These are phyloP conservation scores for Megacollybia marginata DNA, from an alignment of 768 basidiomycete genomes.

Conservation along the genomic window DNA sequence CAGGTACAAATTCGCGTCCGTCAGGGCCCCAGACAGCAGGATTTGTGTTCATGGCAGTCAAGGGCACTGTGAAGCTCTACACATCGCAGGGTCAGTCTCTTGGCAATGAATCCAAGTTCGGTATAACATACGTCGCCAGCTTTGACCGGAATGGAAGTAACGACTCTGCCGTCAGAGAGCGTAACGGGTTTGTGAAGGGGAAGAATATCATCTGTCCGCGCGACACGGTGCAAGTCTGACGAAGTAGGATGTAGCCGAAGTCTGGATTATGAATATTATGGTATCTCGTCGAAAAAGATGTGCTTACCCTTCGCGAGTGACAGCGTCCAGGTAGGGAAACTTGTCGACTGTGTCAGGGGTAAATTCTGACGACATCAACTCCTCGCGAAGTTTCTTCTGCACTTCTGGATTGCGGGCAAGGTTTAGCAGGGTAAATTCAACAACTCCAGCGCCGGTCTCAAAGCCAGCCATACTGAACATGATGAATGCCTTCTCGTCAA, in stretches of 20 bases:
- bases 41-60: conserved; percentile 4
- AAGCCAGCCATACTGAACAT: conserved; percentile 1
- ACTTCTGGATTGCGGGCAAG: conserved; percentile 2
- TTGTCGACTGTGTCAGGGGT: not conserved
- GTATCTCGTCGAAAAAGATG: no score
- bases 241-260: conserved; percentile 1
- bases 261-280: not conserved
- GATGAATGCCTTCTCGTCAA: not conserved
- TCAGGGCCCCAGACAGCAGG: conserved; percentile 8
- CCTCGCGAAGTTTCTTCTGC: conserved; percentile 1
- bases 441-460: conserved; percentile 1
- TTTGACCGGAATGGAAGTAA: conserved; percentile 1
- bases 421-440: conserved; percentile 1
- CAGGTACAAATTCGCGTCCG: conserved; percentile 4
- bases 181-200: not conserved
- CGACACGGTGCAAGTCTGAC: not conserved
- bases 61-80: conserved; percentile 1
- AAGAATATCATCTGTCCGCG: not conserved
- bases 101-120: not conserved
- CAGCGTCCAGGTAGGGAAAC: conserved; percentile 4
- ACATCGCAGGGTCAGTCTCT: not conserved
- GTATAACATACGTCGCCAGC: conserved; percentile 1
- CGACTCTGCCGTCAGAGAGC: not conserved
- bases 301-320: conserved; percentile 2
- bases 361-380: not conserved